A percentile compares a stretch with the other conserved stretches of the same genome.
Evolutionary conservation across 169 alveolate genomes (phyloP).

Genomic region (Cryptosporidium andersoni): DNA sequence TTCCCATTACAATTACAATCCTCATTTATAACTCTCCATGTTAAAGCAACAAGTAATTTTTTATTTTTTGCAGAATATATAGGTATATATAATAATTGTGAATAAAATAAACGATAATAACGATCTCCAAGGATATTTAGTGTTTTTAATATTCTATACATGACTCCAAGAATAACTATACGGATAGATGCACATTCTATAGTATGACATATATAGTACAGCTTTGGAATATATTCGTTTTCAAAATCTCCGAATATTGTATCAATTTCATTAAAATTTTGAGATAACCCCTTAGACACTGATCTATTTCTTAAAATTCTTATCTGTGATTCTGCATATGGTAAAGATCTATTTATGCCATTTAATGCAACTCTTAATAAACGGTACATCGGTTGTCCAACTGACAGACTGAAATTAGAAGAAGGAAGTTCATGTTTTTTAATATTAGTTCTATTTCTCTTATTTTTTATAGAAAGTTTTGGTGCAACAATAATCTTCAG

Average conservation of each 20-base stretch:
- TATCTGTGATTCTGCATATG: constrained; percentile 63
- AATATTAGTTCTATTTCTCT: neutral
- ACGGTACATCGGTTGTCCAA: constrained; percentile 41
- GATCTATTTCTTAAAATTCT: constrained; percentile 13
- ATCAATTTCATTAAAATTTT: neutral
- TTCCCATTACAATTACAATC: constrained; percentile 4
- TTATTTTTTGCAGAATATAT: constrained; percentile 39
- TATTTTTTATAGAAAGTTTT: neutral
- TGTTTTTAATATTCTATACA: constrained; percentile 53
- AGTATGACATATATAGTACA: constrained; percentile 51
- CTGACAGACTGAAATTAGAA: neutral
- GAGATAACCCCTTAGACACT: constrained; percentile 12
- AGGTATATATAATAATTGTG: constrained; percentile 53
- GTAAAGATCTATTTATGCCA: constrained; percentile 52
- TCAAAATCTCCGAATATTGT: constrained; percentile 6
- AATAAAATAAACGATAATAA: constrained; percentile 40
- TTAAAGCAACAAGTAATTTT: constrained; percentile 23
- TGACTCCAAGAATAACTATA: constrained; percentile 40
- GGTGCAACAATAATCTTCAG: constrained; percentile 49
- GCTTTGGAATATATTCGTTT: constrained; percentile 42
- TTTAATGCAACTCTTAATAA: constrained; percentile 55
- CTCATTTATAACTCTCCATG: constrained; percentile 33
- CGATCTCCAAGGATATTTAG: constrained; percentile 31
- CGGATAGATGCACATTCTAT: constrained; percentile 59
- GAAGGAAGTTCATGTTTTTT: neutral